phyloP scores from a whole-genome alignment of 108 stramenopile genomes.

The Skeletonema costatum region DNA sequence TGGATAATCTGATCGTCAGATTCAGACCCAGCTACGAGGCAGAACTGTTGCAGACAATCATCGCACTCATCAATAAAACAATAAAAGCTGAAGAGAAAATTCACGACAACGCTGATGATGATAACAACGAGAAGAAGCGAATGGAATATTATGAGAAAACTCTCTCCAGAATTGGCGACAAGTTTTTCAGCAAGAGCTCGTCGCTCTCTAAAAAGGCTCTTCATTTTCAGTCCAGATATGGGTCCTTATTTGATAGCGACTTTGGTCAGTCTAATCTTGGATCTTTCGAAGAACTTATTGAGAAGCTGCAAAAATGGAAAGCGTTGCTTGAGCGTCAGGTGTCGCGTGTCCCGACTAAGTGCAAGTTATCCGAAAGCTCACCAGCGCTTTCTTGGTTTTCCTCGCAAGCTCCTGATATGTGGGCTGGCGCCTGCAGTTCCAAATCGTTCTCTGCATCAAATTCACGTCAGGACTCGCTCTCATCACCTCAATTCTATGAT shows the following conservation, averaged over 20 bases:
- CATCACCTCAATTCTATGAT: conserved; percentile 12
- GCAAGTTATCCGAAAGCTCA: conserved; percentile 69
- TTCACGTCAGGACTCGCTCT: conserved; percentile 25
- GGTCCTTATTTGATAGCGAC: conserved; percentile 65
- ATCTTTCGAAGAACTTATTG: conserved; percentile 43
- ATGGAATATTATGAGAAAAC: conserved; percentile 64
- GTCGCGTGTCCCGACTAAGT: conserved; percentile 53
- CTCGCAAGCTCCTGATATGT: conserved; percentile 68
- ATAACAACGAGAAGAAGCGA: conserved; percentile 55
- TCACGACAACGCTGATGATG: conserved; percentile 18
- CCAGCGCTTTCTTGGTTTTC: conserved; percentile 73
- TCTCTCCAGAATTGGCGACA: conserved; percentile 65
- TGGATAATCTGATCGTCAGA: conserved; percentile 92
- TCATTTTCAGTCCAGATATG: conserved; percentile 75
- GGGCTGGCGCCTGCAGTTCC: conserved; percentile 64
- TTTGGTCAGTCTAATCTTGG: conserved; percentile 35
- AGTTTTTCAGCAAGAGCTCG: conserved; percentile 66
- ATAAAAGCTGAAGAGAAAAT: conserved; percentile 39
- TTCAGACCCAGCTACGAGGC: conserved; percentile 92
- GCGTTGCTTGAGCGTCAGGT: conserved; percentile 66
- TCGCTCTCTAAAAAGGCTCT: conserved; percentile 63
- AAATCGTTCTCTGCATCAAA: conserved; percentile 29
- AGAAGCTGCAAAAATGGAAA: conserved; percentile 72
- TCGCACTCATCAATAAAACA: conserved; percentile 76
- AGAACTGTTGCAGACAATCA: conserved; percentile 86